A percentile compares a stretch with the other conserved stretches of the same genome.
These are phyloP conservation scores for Lentinula raphanica DNA, from an alignment of 768 basidiomycete genomes.

Conservation along the genomic window DNA sequence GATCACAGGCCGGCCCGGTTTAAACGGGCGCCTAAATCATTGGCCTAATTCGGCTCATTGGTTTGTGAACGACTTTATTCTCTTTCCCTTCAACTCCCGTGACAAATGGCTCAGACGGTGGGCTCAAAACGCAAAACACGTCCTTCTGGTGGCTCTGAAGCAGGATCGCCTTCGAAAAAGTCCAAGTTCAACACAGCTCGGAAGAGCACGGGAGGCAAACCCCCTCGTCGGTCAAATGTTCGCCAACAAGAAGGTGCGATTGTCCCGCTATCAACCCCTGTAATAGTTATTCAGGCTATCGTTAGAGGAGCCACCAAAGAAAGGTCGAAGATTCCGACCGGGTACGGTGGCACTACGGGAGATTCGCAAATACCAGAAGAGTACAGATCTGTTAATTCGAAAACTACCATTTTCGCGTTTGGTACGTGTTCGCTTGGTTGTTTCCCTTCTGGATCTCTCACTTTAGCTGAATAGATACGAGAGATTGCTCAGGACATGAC, in stretches of 20 bases:
- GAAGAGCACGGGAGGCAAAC: slow-evolving; percentile 74
- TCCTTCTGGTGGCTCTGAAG: slow-evolving; percentile 35
- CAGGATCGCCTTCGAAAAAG: slow-evolving; percentile 47
- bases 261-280: background rate
- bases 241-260: background rate
- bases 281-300: slow-evolving; percentile 15
- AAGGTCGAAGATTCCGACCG: slow-evolving; percentile 75
- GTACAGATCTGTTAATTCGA: slow-evolving; percentile 80
- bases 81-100: slow-evolving; percentile 3
- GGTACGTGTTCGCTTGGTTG: slow-evolving; percentile 41
- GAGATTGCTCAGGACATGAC: slow-evolving; percentile 92
- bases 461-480: slow-evolving; percentile 62
- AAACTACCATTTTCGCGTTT: slow-evolving; percentile 91
- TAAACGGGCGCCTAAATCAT: background rate
- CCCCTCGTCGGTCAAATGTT: slow-evolving; percentile 32
- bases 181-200: slow-evolving; percentile 57
- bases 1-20: background rate
- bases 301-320: slow-evolving; percentile 24
- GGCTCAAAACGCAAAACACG: slow-evolving; percentile 46
- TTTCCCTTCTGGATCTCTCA: background rate
- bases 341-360: slow-evolving; percentile 88
- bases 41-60: background rate
- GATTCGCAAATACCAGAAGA: slow-evolving; percentile 92
- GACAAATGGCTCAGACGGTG: slow-evolving; percentile 62
- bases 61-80: background rate